Percentiles rank a stretch among this genome's conserved stretches.
Conservation (phyloP, 208 protist genomes). For the Crithidia acanthocephali region DNA sequence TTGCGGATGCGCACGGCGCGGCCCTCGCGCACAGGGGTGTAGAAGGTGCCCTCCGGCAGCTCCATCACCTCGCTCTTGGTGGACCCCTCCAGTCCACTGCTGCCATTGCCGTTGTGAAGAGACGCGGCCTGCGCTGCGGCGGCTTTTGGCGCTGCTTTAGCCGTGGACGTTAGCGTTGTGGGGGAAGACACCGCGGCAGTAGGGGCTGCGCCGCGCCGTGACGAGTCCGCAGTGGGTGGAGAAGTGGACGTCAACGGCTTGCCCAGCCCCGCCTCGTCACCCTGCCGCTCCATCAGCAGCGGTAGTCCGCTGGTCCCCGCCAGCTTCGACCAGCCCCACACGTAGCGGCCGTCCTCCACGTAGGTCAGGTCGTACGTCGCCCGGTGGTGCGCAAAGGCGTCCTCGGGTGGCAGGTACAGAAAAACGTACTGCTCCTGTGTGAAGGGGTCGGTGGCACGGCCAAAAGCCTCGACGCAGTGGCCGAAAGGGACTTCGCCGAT, state of each 20-base stretch:
- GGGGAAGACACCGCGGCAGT: too few species aligned
- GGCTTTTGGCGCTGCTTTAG: too few species aligned
- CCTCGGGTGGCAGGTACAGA: slow-evolving; percentile 46
- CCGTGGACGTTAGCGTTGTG: too few species aligned
- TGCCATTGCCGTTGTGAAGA: background rate
- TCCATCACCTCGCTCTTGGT: background rate
- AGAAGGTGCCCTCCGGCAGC: slow-evolving; percentile 49
- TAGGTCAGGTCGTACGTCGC: slow-evolving; percentile 45
- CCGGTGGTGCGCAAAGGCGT: slow-evolving; percentile 25
- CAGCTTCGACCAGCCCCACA: slow-evolving; percentile 88
- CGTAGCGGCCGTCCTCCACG: slow-evolving; percentile 38
- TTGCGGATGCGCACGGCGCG: slow-evolving; percentile 54
- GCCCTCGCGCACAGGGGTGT: slow-evolving; percentile 48
- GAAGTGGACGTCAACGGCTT: background rate
- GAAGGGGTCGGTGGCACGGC: slow-evolving; percentile 55
- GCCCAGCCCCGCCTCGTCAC: background rate
- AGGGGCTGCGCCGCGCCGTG: too few species aligned
- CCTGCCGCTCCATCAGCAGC: slow-evolving; percentile 44
- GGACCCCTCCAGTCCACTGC: background rate
- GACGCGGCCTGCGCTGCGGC: too few species aligned
- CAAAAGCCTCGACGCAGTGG: slow-evolving; percentile 54
- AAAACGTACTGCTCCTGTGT: slow-evolving; percentile 71
- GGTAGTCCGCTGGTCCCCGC: slow-evolving; percentile 47
- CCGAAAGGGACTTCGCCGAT: slow-evolving; percentile 73
- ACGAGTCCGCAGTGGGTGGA: background rate